These are phyloP conservation scores for Rhinocladiella mackenziei DNA, from an alignment of 2,329 filamentous ascomycete species.

Conservation along the genomic window DNA sequence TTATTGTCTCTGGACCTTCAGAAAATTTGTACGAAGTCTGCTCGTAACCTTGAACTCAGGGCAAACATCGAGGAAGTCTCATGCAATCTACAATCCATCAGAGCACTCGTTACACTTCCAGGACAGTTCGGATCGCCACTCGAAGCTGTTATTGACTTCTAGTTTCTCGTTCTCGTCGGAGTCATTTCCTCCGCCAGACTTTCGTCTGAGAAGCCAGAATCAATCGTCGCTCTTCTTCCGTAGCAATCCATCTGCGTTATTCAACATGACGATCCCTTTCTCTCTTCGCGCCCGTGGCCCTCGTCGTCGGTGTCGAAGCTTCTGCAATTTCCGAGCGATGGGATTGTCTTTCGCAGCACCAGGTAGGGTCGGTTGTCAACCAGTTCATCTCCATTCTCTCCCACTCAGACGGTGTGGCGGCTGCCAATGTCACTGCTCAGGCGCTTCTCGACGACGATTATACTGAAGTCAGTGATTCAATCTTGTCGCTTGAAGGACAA, in stretches of 20 bases:
- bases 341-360: constrained; percentile 12
- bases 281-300: constrained; percentile 10
- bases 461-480: constrained; percentile 26
- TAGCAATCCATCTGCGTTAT: background rate
- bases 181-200: no score
- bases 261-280: constrained; percentile 16
- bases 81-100: no score
- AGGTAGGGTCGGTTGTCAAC: constrained; percentile 18
- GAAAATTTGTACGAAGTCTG: no score
- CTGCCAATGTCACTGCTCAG: constrained; percentile 26
- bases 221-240: no score
- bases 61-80: no score
- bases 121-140: no score
- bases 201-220: no score
- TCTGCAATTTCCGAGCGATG: constrained; percentile 9
- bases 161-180: no score
- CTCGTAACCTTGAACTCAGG: no score
- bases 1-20: no score
- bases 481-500: constrained; percentile 24
- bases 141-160: no score
- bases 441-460: constrained; percentile 22
- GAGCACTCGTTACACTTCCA: no score
- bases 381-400: constrained; percentile 21
- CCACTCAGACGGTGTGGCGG: constrained; percentile 11
- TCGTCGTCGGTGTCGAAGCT: constrained; percentile 5